phyloP scores from a whole-genome alignment of 768 basidiomycete genomes.

The Leccinum olivaceopallidum region DNA sequence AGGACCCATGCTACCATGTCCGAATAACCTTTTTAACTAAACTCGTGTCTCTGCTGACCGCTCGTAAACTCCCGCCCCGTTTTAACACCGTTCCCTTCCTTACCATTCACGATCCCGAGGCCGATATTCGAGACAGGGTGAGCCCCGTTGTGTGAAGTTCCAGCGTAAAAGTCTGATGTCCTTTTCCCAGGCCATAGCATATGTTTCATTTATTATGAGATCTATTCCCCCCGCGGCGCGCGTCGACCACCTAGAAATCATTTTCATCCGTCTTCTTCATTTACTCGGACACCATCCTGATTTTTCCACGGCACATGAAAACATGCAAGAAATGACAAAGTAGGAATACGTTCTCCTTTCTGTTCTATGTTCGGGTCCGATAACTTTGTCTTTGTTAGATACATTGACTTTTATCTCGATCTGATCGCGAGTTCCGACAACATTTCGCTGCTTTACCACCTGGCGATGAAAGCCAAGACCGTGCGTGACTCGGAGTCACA shows the following conservation, averaged over 20 bases:
- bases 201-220: no score
- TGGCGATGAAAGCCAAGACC: constrained; percentile 83
- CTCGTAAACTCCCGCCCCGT: constrained; percentile 62
- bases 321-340: constrained; percentile 79
- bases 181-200: not conserved
- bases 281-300: constrained; percentile 95
- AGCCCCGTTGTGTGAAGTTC: constrained; percentile 18
- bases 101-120: constrained; percentile 88
- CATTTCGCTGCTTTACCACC: constrained; percentile 76
- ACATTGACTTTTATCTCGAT: constrained; percentile 86
- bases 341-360: constrained; percentile 36
- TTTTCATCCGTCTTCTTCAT: constrained; percentile 85
- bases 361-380: not conserved
- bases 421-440: constrained; percentile 78
- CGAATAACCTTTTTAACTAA: constrained; percentile 79
- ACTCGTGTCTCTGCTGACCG: constrained; percentile 60
- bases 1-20: constrained; percentile 91
- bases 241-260: constrained; percentile 73
- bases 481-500: constrained; percentile 78
- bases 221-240: constrained; percentile 32
- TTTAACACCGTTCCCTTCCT: constrained; percentile 89
- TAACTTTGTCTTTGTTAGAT: constrained; percentile 46
- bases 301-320: constrained; percentile 66
- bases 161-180: constrained; percentile 1
- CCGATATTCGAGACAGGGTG: constrained; percentile 71